phyloP scores from a whole-genome alignment of 116 monocot genomes.

The Posidonia oceanica region DNA sequence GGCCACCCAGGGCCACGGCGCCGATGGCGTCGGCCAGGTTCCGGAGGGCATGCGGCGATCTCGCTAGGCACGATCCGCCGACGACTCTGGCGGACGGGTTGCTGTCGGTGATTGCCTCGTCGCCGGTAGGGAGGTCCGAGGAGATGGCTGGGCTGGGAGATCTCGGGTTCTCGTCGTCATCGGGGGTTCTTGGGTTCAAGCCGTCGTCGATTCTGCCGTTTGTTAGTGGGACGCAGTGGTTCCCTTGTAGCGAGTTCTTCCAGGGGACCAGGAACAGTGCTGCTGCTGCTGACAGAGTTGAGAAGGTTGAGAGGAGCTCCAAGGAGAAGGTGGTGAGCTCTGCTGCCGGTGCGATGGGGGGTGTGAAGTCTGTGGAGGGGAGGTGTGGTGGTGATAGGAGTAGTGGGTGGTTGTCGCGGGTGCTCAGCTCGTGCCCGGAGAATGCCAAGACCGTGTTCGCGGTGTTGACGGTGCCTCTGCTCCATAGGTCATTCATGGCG shows the following conservation, averaged over 20 bases:
- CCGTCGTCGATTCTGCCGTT: constrained; percentile 60
- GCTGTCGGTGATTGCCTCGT: constrained; percentile 32
- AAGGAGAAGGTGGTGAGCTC: too few species aligned
- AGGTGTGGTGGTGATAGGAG: constrained; percentile 4
- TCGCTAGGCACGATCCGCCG: constrained; percentile 3
- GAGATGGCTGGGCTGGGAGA: constrained; percentile 14
- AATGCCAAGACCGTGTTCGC: constrained; percentile 68
- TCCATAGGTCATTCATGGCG: constrained; percentile 58
- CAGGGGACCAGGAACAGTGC: constrained; percentile 18
- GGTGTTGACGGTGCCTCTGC: constrained; percentile 66
- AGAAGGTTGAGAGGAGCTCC: too few species aligned
- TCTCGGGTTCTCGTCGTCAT: constrained; percentile 34
- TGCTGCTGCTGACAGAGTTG: not conserved
- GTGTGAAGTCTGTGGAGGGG: not conserved
- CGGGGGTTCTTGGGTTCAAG: constrained; percentile 29
- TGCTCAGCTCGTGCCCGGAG: constrained; percentile 50
- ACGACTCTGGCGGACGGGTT: constrained; percentile 29
- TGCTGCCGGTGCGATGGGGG: not conserved
- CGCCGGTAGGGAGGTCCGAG: constrained; percentile 8
- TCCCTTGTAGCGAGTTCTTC: constrained; percentile 73
- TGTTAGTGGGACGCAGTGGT: constrained; percentile 56
- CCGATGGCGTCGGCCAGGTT: not conserved
- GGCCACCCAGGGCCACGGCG: too few species aligned
- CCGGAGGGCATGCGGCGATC: not conserved
- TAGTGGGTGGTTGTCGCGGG: constrained; percentile 41